Conservation (phyloP, 139 green algal species). For the Desmodesmus armatus region DNA sequence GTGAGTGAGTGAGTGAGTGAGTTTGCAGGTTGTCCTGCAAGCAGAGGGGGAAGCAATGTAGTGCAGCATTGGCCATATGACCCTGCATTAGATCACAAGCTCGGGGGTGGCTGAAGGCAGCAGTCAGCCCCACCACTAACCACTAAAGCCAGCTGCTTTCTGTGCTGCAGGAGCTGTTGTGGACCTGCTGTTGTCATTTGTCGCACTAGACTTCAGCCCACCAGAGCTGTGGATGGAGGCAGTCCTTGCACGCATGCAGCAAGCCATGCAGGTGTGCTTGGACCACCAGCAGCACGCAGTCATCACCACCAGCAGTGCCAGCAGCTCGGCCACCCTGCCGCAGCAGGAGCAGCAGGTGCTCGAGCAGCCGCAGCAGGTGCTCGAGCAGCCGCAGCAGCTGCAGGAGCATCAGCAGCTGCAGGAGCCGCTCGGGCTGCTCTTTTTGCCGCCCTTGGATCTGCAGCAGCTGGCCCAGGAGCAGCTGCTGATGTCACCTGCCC, state of each 20-base stretch:
- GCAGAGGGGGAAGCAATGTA: neutral
- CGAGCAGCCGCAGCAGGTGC: neutral
- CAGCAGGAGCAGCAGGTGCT: slow-evolving; percentile 5
- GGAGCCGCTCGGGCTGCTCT: neutral
- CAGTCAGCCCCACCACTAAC: too few relatives aligned
- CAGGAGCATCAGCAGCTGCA: neutral
- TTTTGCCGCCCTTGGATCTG: neutral
- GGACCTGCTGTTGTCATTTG: slow-evolving; percentile 38
- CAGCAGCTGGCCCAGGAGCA: slow-evolving; percentile 21
- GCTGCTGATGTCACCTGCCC: slow-evolving; percentile 5
- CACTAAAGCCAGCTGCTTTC: neutral
- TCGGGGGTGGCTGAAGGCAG: too few relatives aligned
- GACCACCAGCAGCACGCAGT: neutral
- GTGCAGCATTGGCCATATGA: neutral
- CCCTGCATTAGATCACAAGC: too few relatives aligned
- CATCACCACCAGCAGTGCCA: neutral
- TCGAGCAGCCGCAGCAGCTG: neutral
- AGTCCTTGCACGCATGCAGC: neutral
- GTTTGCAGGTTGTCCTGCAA: too few relatives aligned
- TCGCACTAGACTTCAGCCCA: neutral
- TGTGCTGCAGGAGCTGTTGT: slow-evolving; percentile 26
- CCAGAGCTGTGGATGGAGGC: neutral
- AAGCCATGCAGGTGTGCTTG: neutral
- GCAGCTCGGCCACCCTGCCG: neutral
- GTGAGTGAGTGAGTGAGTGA: too few relatives aligned